phyloP scores from a whole-genome alignment of 2,329 filamentous ascomycete species.

The Thelonectria discophora region DNA sequence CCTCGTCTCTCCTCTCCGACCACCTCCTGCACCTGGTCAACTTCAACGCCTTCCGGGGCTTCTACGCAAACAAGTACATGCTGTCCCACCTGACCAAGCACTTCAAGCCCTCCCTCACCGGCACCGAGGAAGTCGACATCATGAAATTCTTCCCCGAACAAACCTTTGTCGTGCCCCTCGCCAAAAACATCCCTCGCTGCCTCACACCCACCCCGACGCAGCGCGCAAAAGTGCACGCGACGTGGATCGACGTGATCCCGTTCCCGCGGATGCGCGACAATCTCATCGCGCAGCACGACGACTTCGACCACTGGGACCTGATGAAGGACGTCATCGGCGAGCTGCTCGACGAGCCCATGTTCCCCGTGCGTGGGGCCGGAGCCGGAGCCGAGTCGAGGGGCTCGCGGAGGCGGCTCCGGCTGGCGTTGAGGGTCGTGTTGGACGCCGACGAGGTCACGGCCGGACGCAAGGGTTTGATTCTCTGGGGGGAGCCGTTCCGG shows the following conservation, averaged over 20 bases:
- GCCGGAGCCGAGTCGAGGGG: not conserved
- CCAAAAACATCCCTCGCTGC: not conserved
- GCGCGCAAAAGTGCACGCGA: slow-evolving; percentile 48
- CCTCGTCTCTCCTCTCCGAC: not conserved
- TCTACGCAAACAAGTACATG: slow-evolving; percentile 20
- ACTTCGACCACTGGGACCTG: slow-evolving; percentile 50
- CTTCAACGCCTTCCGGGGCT: slow-evolving; percentile 15
- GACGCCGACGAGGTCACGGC: slow-evolving; percentile 6
- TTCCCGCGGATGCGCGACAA: slow-evolving; percentile 50
- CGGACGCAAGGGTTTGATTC: slow-evolving; percentile 31
- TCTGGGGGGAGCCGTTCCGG: slow-evolving; percentile 39
- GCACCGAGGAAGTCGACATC: not conserved
- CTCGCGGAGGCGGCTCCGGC: too few species aligned
- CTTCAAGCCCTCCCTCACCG: not conserved
- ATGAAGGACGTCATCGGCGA: slow-evolving; percentile 27
- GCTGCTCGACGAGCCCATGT: slow-evolving; percentile 5
- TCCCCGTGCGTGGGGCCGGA: not conserved
- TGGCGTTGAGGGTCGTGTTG: not conserved
- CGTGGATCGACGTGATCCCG: slow-evolving; percentile 55
- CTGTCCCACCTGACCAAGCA: slow-evolving; percentile 13
- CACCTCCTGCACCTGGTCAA: slow-evolving; percentile 23
- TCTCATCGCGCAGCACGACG: slow-evolving; percentile 48
- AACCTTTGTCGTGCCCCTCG: not conserved
- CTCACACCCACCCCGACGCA: slow-evolving; percentile 52
- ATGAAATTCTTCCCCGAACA: slow-evolving; percentile 5